These are phyloP conservation scores for Pholiota conissans DNA, from an alignment of 768 basidiomycete species.

Conservation along the genomic window DNA sequence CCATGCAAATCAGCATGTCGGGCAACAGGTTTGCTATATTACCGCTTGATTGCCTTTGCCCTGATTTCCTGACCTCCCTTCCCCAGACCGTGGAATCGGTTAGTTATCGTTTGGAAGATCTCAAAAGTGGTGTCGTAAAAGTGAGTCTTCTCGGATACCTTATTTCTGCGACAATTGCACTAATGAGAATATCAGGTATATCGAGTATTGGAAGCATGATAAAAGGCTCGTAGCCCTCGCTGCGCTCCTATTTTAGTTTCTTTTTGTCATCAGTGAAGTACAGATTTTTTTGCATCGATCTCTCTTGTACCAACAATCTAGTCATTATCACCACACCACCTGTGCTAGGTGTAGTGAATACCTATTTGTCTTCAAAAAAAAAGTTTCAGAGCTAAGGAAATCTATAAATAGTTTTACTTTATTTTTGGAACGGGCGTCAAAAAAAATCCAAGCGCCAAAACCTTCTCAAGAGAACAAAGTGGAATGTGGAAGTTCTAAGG, in stretches of 20 bases:
- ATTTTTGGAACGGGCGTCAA: no score
- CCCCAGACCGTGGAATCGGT: slow-evolving; percentile 63
- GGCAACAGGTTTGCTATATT: slow-evolving; percentile 64
- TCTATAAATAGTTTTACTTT: no score
- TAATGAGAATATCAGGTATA: slow-evolving; percentile 29
- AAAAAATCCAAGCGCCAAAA: no score
- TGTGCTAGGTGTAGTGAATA: no score
- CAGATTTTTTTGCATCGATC: not conserved
- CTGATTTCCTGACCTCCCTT: not conserved
- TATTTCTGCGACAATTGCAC: slow-evolving; percentile 3
- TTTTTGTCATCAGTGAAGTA: not conserved
- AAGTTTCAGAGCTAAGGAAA: no score
- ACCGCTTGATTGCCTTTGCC: slow-evolving; percentile 4
- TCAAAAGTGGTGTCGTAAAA: slow-evolving; percentile 84
- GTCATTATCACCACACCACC: no score
- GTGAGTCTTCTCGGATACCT: slow-evolving; percentile 35
- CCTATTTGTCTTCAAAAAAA: no score
- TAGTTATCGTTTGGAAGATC: slow-evolving; percentile 87
- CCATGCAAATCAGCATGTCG: slow-evolving; percentile 86
- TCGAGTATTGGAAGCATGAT: slow-evolving; percentile 40
- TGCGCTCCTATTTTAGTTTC: not conserved
- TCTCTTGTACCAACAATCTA: not conserved
- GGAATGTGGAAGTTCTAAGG: no score
- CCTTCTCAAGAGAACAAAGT: no score
- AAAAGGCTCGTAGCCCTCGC: not conserved